Percentiles rank a stretch among this genome's conserved stretches.
Conservation (phyloP, 192 early-diverging fungal species). For the Umbelopsis vinacea region DNA sequence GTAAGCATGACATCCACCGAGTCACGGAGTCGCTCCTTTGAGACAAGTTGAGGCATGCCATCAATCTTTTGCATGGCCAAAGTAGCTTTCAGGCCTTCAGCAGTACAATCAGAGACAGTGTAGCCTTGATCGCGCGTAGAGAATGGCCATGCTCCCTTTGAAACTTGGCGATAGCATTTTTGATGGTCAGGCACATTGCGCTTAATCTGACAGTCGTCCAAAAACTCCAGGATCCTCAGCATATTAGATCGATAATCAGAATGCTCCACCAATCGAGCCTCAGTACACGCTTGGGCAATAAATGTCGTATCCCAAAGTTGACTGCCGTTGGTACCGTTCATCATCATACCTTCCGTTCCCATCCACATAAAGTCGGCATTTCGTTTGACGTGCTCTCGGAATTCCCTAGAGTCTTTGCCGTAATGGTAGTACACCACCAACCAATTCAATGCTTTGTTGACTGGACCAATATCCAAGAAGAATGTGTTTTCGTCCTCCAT, state of each 20-base stretch:
- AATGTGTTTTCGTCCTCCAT: conserved; percentile 91
- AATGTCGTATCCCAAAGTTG: conserved; percentile 98
- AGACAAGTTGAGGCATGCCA: conserved; percentile 60
- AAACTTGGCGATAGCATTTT: conserved; percentile 78
- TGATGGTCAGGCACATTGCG: conserved; percentile 68
- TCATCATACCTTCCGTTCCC: conserved; percentile 86
- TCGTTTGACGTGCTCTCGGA: conserved; percentile 72
- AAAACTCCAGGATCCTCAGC: conserved; percentile 73
- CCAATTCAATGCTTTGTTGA: conserved; percentile 95
- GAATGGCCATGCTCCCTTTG: conserved; percentile 97
- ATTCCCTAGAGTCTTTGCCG: conserved; percentile 81
- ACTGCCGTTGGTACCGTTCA: conserved; percentile 95
- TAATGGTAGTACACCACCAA: conserved; percentile 84
- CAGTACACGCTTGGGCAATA: conserved; percentile 81
- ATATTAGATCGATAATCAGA: conserved; percentile 70
- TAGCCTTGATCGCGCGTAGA: conserved; percentile 92
- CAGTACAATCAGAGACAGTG: conserved; percentile 94
- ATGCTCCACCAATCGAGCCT: conserved; percentile 75
- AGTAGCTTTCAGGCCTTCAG: conserved; percentile 89
- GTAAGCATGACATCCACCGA: conserved; percentile 89
- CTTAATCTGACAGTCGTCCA: conserved; percentile 87
- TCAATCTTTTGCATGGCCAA: conserved; percentile 70
- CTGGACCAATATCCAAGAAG: conserved; percentile 90
- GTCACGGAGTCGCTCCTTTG: conserved; percentile 74
- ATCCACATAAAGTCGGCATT: conserved; percentile 94